These are phyloP conservation scores for Brassica napus DNA, from an alignment of 345 rosid genomes.

Conservation along the genomic window DNA sequence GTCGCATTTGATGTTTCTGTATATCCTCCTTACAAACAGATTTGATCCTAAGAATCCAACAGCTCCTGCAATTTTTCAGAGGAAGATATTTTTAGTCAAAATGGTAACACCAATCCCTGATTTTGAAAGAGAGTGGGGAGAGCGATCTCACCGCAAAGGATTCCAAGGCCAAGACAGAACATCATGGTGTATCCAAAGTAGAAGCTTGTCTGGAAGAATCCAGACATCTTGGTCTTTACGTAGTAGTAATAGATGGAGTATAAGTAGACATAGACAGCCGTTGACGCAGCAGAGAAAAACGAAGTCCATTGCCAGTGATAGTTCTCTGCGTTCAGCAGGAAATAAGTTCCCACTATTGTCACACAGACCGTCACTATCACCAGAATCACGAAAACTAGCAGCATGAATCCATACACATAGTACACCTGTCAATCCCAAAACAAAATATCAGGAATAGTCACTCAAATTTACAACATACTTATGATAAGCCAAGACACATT, in stretches of 20 bases:
- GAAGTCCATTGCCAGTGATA: constrained; percentile 99
- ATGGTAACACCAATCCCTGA: background rate
- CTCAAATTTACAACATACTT: background rate
- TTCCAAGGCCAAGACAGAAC: constrained; percentile 94
- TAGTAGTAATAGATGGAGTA: constrained; percentile 90
- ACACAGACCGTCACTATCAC: constrained; percentile 86
- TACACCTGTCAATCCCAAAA: constrained; percentile 59
- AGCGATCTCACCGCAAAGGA: constrained; percentile 77
- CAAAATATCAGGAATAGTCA: background rate
- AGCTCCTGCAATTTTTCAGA: constrained; percentile 58
- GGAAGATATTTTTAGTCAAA: background rate
- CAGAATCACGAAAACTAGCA: constrained; percentile 84
- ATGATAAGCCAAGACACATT: background rate
- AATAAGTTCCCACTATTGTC: constrained; percentile 89
- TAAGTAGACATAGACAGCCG: constrained; percentile 85
- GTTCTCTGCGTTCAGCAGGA: constrained; percentile 91
- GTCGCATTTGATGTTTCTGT: constrained; percentile 97
- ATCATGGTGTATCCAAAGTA: constrained; percentile 95
- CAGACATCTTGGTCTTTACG: constrained; percentile 93
- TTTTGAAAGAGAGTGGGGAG: background rate
- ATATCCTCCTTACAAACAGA: constrained; percentile 91
- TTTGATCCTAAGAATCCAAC: constrained; percentile 92
- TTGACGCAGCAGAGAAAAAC: constrained; percentile 91
- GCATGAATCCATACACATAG: constrained; percentile 93
- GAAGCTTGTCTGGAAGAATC: constrained; percentile 97